Evolutionary conservation across 495 filamentous ascomycete genomes (phyloP), one percentile per base, ranked within the genome.

Genomic region (Aspergillus conjunctus): DNA sequence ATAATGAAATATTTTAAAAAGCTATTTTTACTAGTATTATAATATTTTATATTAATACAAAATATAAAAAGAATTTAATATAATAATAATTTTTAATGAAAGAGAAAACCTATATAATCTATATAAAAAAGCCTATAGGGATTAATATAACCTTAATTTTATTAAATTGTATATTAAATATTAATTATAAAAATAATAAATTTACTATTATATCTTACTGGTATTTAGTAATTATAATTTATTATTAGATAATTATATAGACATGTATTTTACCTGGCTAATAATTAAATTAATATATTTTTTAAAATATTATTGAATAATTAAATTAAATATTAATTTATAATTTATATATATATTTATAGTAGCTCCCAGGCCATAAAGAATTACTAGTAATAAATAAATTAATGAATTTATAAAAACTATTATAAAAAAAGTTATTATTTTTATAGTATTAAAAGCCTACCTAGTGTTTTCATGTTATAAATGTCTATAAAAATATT

Each of bases 301-400:
- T n/a, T n/a, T n/a, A n/a, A n/a, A n/a, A n/a, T n/a, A n/a, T n/a
- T n/a, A n/a, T n/a, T n/a, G n/a, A n/a, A 9, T 39, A 39, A 39
- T 39, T 39, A 39, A 39, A 39, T 39, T 39, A 39, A 39, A 39
- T 39, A n/a, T n/a, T n/a, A n/a, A n/a, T n/a, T n/a, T n/a, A n/a
- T n/a, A n/a, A n/a, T n/a, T n/a, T n/a, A n/a, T n/a, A n/a, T 9
- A 39, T 39, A 9, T 39, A 39, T 39, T 39, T 39, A 4, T 39
- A 39, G 15, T 39, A 9, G 9, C 15, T 39, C 9, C 9, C 9
- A 39, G 15, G 9, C 9, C 9, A 39, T 39, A 11, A 39, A 39
- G 26, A 9, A 39, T 39, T 4, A 15, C 9, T 4, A 39, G 9
- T 39, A 39, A 39, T 39, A 39, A 39, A 9, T 9, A 39, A 3